phyloP scores from a whole-genome alignment of 768 basidiomycete species.

The Kondoa subrosea region DNA sequence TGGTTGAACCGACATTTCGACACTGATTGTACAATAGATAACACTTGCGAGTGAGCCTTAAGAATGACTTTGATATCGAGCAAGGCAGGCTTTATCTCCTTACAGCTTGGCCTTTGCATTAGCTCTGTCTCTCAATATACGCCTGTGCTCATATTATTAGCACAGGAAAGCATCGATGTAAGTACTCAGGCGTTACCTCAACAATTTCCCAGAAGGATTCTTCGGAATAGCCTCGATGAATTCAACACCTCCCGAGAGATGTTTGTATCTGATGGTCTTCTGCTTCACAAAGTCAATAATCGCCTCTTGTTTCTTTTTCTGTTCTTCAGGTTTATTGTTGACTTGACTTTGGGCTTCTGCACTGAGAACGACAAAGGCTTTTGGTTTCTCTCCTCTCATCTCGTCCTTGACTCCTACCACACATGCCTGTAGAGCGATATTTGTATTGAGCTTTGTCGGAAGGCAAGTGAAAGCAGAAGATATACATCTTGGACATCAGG shows the following conservation, averaged over 20 bases:
- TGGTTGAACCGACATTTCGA: no score
- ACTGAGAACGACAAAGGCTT: not conserved
- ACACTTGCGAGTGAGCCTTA: no score
- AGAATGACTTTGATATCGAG: no score
- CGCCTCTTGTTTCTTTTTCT: constrained; percentile 20
- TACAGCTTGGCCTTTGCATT: constrained; percentile 23
- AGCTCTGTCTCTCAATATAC: constrained; percentile 42
- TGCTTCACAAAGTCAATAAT: constrained; percentile 37
- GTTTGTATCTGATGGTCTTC: constrained; percentile 45
- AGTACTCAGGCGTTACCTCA: not conserved
- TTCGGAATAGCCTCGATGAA: constrained; percentile 44
- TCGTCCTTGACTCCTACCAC: constrained; percentile 6
- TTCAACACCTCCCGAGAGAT: constrained; percentile 45
- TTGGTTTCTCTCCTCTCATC: not conserved
- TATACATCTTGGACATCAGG: constrained; percentile 3
- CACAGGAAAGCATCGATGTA: not conserved
- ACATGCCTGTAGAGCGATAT: not conserved
- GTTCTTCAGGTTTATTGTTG: no score
- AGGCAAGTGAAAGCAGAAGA: not conserved
- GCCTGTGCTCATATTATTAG: constrained; percentile 38
- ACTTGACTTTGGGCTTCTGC: not conserved
- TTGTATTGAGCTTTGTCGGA: not conserved
- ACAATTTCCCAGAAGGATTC: constrained; percentile 42
- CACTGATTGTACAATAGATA: no score
- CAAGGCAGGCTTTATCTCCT: not conserved